Base-by-base conservation (phyloP, 495 filamentous ascomycete species). In the Annulohypoxylon stygium region DNA sequence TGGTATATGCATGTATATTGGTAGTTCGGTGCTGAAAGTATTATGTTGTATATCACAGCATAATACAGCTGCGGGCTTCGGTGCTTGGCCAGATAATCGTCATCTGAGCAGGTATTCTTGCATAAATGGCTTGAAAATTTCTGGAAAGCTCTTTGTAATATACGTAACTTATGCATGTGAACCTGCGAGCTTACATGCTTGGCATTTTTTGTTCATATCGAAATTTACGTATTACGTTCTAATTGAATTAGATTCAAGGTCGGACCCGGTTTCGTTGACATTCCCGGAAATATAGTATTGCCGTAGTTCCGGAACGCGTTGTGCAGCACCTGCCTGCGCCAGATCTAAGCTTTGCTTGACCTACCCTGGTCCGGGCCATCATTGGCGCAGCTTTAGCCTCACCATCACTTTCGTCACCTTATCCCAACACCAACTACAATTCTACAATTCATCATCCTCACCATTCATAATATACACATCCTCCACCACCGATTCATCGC, bases 351-450 rank as follows among this genome's bases (percentile, higher is more conserved):
- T 60, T 67, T 53, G 26, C 26, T 16, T 60, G 34, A 60, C 57
- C 37, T 51, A 70, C 58, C 71, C 72, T 25, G 55, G 62, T 61
- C 58, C 53, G 18, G 45, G 34, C n/a, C 51, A 61, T 64, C 67
- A 68, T 75, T 75, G 72, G 72, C 59, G 62, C 51, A 71, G 60
- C 39, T 66, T 71, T 61, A 68, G 67, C 67, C 72, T 75, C 63
- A 54, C 54, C 61, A 67, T 65, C 54, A 45, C 48, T 37, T 53
- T 51, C 39, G 48, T 26, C 48, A 25, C 36, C 45, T 48, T 50
- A 57, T 61, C 64, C 12, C 67, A 64, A 48, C 60, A 41, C 45
- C 39, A 69, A 62, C 59, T 59, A 41, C 47, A 43, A 43, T 43
- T 43, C 39, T 43, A 43, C 39, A 53, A 51, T 39, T 61, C 61